Evolutionary conservation across 2,329 filamentous ascomycete genomes (phyloP), one percentile per base, ranked within the genome.

Genomic region (Cladosporium sp.): DNA sequence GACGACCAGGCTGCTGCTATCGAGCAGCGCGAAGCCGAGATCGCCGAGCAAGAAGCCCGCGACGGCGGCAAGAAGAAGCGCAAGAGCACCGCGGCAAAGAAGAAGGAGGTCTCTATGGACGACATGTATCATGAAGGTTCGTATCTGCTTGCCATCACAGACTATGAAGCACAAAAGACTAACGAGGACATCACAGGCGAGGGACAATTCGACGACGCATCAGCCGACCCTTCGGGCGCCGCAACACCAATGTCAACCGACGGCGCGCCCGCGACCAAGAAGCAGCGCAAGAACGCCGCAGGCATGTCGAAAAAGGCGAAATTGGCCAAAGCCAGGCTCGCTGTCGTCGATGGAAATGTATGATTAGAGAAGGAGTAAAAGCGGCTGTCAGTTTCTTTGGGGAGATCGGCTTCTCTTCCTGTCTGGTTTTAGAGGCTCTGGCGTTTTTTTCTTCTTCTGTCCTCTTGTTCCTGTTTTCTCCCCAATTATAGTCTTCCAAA

Each of bases 81-180:
- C 67, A 82, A 81, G 68, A 78, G 78, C 59, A 75, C 74, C 5
- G 73, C 71, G 5, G 76, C 74, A 44, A 86, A 86, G 73, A 94
- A 90, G 72, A 85, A 82, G 78, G 86, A 89, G 76, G 80, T 89
- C 69, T 88, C 84, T 74, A 81, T 98, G 79, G 95, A 98, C 78
- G 94, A 97, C 76, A 93, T 99, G 91, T 99, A 99, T 81, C 95
- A 99, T 78, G 95, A 99, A 85, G 95, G 95, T 97, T 78, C 88
- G 91, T 81, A 63, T 72, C 60, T 28, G 18, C 33, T 37, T 37
- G 2, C 37, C 5, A 49, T 21, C 28, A 14, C 40, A 58, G 8
- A 21, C 10, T 29, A 16, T n/a, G 12, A 37, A 23, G 6, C 18
- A 23, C 21, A 26, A 6, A 11, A 44, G 5, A 44, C 56, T 59